Conservation (phyloP, 1,139 yeast genomes). For the Yamadazyma membranifaciens region DNA sequence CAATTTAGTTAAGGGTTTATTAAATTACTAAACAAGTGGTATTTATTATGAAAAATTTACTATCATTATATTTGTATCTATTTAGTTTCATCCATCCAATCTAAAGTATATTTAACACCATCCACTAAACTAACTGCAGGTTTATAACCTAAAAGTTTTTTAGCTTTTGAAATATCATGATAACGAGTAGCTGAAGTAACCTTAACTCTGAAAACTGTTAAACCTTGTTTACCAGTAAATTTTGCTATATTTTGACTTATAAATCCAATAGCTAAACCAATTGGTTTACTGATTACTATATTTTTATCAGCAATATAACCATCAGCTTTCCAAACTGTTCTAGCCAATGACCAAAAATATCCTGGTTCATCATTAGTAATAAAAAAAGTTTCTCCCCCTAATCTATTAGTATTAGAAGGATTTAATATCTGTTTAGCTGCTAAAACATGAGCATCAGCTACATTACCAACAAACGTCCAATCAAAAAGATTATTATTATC, state of each 20-base stretch:
- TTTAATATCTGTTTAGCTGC: constrained; percentile 77
- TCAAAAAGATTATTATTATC: constrained; percentile 91
- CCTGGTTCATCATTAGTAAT: constrained; percentile 93
- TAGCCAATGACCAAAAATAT: constrained; percentile 95
- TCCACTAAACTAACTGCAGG: constrained; percentile 81
- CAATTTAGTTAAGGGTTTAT: too few relatives aligned
- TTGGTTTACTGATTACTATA: constrained; percentile 65
- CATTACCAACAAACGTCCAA: constrained; percentile 99
- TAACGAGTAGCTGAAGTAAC: constrained; percentile 94
- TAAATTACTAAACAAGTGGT: too few relatives aligned
- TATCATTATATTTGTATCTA: background rate
- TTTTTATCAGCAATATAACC: constrained; percentile 74
- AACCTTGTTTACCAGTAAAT: constrained; percentile 78
- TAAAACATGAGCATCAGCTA: constrained; percentile 92
- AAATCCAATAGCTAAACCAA: constrained; percentile 81
- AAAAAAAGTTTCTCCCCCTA: constrained; percentile 87
- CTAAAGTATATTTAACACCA: constrained; percentile 77
- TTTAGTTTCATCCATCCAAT: constrained; percentile 79
- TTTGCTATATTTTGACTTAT: constrained; percentile 72
- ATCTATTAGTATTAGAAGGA: constrained; percentile 32
- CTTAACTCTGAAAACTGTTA: constrained; percentile 92
- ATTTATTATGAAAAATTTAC: background rate
- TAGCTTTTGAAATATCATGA: constrained; percentile 89
- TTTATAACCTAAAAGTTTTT: constrained; percentile 66
- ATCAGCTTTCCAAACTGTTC: constrained; percentile 96